Evolutionary conservation across 768 basidiomycete species (phyloP), one percentile per base, ranked within the genome.

Genomic region (Trichaptum fuscoviolaceum): DNA sequence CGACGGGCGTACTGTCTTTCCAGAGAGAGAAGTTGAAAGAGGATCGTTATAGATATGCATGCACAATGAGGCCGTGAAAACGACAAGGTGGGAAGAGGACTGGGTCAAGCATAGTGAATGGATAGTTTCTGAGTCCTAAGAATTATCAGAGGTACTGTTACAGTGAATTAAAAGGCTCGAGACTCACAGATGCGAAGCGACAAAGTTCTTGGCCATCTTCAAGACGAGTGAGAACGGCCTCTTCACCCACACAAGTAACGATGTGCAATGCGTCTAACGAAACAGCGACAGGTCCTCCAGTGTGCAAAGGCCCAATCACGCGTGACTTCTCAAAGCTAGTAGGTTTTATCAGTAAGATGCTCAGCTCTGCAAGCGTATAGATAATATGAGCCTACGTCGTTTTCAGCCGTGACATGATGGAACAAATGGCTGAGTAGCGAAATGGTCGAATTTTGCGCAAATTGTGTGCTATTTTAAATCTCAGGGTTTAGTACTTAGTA

Each of bases 1-100:
- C 20, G 83, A 78, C 9, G 95, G 92, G 35, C 85, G 84, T 1
- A 95, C 77, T 9, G 79, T 77, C 63, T 83, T 85, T n/a, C 73
- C 70, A 25, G 80, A 70, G 27, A 83, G 77, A 12, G 77, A 73
- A 12, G 76, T 72, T 7, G 80, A 73, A 12, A 76, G 71, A 2
- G 95, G 93, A 18, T 98, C 79, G 57, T 92, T 89, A 73, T 92
- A 99, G 68, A 96, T 84, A 57, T 91, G 88, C 30, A 99, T 84
- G 10, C 91, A 85, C 26, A 92, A 84, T 0, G 93, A 90, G 1
- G 90, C 84, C 18, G 92, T 92, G 74, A 95, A 95, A 26, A 93
- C 83, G 58, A 92, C 73, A 23, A 99, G 84, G 71, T 91, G 85
- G 58, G 85, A 84, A 1, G 88, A 82, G 24, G 89, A 89, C 65